Base-by-base conservation (phyloP, 257 asterid species). In the Leonotis leonurus region DNA sequence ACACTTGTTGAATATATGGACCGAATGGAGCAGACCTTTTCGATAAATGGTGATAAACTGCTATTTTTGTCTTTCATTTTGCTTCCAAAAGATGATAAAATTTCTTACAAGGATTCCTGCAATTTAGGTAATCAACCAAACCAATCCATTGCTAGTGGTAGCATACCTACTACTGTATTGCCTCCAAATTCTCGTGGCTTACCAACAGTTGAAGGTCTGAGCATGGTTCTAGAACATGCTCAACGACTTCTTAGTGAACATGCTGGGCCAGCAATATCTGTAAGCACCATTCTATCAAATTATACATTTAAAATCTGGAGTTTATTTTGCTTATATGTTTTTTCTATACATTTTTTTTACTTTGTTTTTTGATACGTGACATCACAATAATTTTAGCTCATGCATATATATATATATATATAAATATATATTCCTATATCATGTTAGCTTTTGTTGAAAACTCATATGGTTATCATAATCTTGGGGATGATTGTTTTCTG, bases 1-100 rank as follows among this genome's bases (percentile, higher is more conserved):
- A 93, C 99, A 3, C 86, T 93, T 65, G 45, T 68, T 4, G 96
- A 85, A 71, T 93, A 85, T 70, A 86, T 93, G 72, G 84, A 80
- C 70, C 88, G 71, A 60, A 82, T 93, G 97, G 96, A 87, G 76
- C 71, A 37, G 20, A 87, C 81, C 33, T 75, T 93, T 43, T 73
- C 83, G 25, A 86, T 65, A 66, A 85, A 75, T 69, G 99, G 96
- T 89, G 72, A 67, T 64, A 32, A 22, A 33, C 30, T 33, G 25
- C 14, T 48, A 12, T 77, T 55, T 43, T 69, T 63, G 55, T 16
- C 30, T 54, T 33, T 48, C 35, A 16, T 62, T 43, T 32, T 54
- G 6, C 35, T 49, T 51, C 39, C 45, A 41, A 62, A 64, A 60
- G 62, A 18, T 24, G 32, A 56, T 36, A 21, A 37, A 35, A 45